Percentiles rank a stretch among this genome's conserved stretches.
Evolutionary conservation across 2,329 filamentous ascomycete genomes (phyloP).

Genomic region (Boeremia lycopersici): DNA sequence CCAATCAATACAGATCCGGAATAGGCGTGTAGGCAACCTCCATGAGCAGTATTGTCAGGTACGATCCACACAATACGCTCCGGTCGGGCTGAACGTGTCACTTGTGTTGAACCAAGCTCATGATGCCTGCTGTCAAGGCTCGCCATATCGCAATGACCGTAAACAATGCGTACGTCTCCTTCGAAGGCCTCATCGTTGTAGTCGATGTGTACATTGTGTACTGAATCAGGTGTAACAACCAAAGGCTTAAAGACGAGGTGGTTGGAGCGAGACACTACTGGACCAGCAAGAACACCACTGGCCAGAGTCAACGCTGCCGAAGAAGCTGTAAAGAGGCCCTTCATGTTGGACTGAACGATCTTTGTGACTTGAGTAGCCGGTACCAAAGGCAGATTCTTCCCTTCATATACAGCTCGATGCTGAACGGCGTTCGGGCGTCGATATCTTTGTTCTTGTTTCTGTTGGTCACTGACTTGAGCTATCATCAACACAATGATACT

Average conservation of each 20-base stretch:
- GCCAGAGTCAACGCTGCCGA: conserved; percentile 37
- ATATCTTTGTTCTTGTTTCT: conserved; percentile 8
- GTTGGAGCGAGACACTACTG: conserved; percentile 28
- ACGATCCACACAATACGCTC: conserved; percentile 57
- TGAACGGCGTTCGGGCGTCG: background rate
- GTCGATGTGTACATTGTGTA: conserved; percentile 58
- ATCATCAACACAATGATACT: conserved; percentile 12
- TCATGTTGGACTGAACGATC: conserved; percentile 28
- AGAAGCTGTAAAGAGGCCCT: conserved; percentile 32
- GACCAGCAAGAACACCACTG: conserved; percentile 25
- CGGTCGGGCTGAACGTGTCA: conserved; percentile 46
- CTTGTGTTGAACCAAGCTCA: conserved; percentile 48
- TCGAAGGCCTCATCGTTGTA: conserved; percentile 50
- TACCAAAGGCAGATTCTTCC: background rate
- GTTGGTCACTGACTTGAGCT: conserved; percentile 27
- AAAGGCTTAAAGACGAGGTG: conserved; percentile 43
- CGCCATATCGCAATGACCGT: conserved; percentile 53
- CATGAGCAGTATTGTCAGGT: conserved; percentile 46
- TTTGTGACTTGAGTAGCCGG: conserved; percentile 3
- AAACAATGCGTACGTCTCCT: conserved; percentile 53
- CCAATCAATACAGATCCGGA: conserved; percentile 49
- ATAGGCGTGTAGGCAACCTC: conserved; percentile 55
- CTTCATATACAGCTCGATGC: conserved; percentile 23
- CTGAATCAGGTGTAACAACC: conserved; percentile 45
- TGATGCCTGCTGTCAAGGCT: conserved; percentile 50